Percentiles rank a stretch among this genome's conserved stretches.
These are phyloP conservation scores for Hypoxylon sp. DNA, from an alignment of 2,329 filamentous ascomycete genomes.

Conservation along the genomic window DNA sequence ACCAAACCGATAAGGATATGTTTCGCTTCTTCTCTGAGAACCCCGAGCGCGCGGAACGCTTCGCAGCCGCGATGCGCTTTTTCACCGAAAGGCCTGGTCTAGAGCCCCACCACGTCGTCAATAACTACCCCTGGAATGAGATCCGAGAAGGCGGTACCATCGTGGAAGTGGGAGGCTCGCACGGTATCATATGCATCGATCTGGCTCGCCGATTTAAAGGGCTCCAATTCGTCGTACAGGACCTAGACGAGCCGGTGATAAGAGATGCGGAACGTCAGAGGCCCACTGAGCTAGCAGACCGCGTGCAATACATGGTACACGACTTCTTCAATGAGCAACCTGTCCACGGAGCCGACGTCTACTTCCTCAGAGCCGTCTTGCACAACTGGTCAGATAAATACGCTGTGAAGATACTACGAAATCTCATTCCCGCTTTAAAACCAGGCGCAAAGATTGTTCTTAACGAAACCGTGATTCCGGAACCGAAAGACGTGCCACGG, in stretches of 20 bases:
- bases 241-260: conserved; percentile 53
- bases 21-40: conserved; percentile 65
- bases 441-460: conserved; percentile 53
- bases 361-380: conserved; percentile 56
- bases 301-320: conserved; percentile 53
- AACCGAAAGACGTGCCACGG: conserved; percentile 4
- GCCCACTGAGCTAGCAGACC: conserved; percentile 21
- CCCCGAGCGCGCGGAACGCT: conserved; percentile 60
- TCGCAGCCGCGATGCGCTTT: conserved; percentile 67
- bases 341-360: conserved; percentile 56
- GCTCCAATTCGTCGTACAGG: conserved; percentile 67
- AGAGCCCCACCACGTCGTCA: conserved; percentile 64
- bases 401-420: conserved; percentile 51
- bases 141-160: conserved; percentile 47
- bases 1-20: conserved; percentile 65
- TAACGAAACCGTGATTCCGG: conserved; percentile 29
- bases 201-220: conserved; percentile 46
- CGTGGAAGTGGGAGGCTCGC: conserved; percentile 35
- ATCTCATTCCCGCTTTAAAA: conserved; percentile 56
- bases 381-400: conserved; percentile 62
- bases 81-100: conserved; percentile 64
- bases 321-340: conserved; percentile 61
- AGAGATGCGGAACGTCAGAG: not conserved
- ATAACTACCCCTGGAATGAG: conserved; percentile 65
- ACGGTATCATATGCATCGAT: conserved; percentile 15